Evolutionary conservation across 2,329 filamentous ascomycete species (phyloP).

Genomic region (Phoma herbarum): DNA sequence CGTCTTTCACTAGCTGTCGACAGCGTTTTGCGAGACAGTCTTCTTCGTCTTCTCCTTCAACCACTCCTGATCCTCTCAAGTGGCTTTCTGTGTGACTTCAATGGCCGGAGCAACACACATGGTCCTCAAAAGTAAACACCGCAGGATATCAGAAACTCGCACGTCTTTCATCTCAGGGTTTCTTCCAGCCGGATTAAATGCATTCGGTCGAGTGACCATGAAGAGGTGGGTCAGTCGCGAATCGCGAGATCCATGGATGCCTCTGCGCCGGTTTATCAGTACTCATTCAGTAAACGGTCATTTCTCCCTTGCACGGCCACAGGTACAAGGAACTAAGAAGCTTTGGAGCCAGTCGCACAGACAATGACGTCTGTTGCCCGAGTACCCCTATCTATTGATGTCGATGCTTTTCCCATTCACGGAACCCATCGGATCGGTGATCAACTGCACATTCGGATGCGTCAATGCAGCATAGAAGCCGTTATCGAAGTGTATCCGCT

Average conservation of each 20-base stretch:
- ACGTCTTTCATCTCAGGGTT: constrained; percentile 11
- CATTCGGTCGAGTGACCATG: constrained; percentile 6
- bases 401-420: neutral
- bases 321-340: neutral
- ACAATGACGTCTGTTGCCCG: neutral
- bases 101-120: neutral
- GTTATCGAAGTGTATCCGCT: constrained; percentile 1
- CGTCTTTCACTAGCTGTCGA: constrained; percentile 4
- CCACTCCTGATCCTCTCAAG: neutral
- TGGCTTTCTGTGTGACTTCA: neutral
- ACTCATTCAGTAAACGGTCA: neutral
- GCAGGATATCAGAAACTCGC: neutral
- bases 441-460: neutral
- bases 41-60: neutral
- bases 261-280: constrained; percentile 3
- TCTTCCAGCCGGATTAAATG: constrained; percentile 10
- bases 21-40: neutral
- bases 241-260: constrained; percentile 8
- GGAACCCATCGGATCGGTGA: neutral
- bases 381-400: neutral
- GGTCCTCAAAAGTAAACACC: neutral
- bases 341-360: constrained; percentile 4
- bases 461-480: neutral
- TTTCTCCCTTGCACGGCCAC: neutral
- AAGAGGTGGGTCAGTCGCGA: neutral